Base-by-base conservation (phyloP, 108 stramenopile species). In the Chaetoceros muelleri region DNA sequence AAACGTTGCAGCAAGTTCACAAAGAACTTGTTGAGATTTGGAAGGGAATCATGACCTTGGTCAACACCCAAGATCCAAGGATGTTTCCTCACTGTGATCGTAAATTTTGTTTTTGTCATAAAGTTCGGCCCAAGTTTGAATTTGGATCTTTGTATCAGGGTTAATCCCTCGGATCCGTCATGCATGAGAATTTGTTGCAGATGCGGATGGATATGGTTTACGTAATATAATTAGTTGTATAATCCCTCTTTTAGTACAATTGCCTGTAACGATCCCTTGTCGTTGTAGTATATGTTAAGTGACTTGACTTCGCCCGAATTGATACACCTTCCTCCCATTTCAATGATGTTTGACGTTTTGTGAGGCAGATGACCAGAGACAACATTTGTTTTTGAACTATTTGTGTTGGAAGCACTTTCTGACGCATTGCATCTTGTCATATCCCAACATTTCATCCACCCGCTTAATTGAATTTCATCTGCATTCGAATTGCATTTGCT, bases 21-120 rank as follows among this genome's bases (percentile, higher is more conserved):
- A 49, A 71, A 48, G 75, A 76, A 52, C 52, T 85, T 45, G 20
- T 52, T 8, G 19, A 69, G 27, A 71, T 83, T 2, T 79, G 71
- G 64, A 60, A 46, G 19, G 50, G 63, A 3, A 84, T 94, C 53
- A 49, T 28, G n/a, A 52, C 64, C 2, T 61, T 88, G 58, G 82
- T 87, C 0, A 70, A 70, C 8, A 55, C 53, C 18, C 80, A 87
- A 48, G 80, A 87, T 65, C 80, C 84, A 21, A 65, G 60, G 34
- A 73, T 72, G 20, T 94, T 83, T 61, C 48, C 66, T 10, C 81
- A 82, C 30, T 94, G 93, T 46, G 76, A 87, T 58, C 72, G 86
- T 40, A 69, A 65, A 23, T 94, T 85, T 82, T 94, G 93, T 58
- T 77, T 62, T 47, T 94, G 93, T 55, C 93, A 94, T 52, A 75